These are phyloP conservation scores for Quercus phellos DNA, from an alignment of 331 rosid species.

Conservation along the genomic window DNA sequence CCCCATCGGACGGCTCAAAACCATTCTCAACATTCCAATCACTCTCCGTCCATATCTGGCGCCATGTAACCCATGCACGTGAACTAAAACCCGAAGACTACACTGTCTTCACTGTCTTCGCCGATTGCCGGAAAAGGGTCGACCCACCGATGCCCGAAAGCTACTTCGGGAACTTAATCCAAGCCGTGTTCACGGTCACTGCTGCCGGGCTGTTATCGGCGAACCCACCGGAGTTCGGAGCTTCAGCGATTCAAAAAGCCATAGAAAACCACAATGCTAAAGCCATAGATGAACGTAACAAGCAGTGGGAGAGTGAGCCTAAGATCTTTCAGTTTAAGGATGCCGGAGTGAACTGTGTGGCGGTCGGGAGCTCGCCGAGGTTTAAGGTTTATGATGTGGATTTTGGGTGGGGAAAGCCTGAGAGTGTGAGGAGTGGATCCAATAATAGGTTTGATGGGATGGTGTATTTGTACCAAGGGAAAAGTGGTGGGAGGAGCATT, in stretches of 20 bases:
- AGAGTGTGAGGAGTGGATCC: conserved; percentile 79
- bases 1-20: conserved; percentile 52
- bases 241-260: conserved; percentile 61
- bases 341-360: conserved; percentile 91
- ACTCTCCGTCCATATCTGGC: conserved; percentile 82
- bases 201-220: conserved; percentile 50
- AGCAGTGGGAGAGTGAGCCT: conserved; percentile 84
- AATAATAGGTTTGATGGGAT: conserved; percentile 88
- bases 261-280: conserved; percentile 53
- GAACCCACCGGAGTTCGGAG: conserved; percentile 61
- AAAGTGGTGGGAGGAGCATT: conserved; percentile 85
- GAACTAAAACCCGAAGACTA: conserved; percentile 72
- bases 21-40: conserved; percentile 91
- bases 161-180: conserved; percentile 89
- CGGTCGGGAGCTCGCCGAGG: conserved; percentile 95
- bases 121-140: conserved; percentile 75
- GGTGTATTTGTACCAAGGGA: conserved; percentile 83
- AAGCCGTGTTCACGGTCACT: conserved; percentile 72
- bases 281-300: conserved; percentile 62
- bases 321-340: conserved; percentile 83
- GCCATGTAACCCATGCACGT: conserved; percentile 75
- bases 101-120: conserved; percentile 90
- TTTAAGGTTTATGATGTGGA: conserved; percentile 87
- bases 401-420: conserved; percentile 87
- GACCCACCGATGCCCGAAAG: conserved; percentile 82